Evolutionary conservation across 805 yeast species (phyloP).

Genomic region (Kodamaea neixiangensis): DNA sequence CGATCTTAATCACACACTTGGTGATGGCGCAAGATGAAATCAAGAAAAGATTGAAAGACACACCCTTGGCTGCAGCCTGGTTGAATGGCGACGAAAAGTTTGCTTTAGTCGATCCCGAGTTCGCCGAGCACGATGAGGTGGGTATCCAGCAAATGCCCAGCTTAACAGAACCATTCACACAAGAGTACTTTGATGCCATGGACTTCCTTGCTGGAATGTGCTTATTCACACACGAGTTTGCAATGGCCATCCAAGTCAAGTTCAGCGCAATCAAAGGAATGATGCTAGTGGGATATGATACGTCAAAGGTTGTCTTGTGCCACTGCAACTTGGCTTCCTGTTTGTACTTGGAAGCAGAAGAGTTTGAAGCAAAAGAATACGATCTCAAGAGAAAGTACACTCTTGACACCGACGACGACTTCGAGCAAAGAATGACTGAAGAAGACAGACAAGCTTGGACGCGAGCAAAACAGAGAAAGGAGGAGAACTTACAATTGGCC

Average conservation of each 20-base stretch:
- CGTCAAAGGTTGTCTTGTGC: constrained; percentile 62
- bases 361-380: constrained; percentile 52
- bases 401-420: constrained; percentile 1
- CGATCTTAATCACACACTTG: constrained; percentile 62
- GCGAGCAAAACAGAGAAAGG: constrained; percentile 18
- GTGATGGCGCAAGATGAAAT: constrained; percentile 68
- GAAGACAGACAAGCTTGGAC: constrained; percentile 28
- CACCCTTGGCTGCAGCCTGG: constrained; percentile 15
- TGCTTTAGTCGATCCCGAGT: background rate
- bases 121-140: background rate
- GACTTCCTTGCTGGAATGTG: constrained; percentile 75
- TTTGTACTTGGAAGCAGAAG: constrained; percentile 66
- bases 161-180: constrained; percentile 73
- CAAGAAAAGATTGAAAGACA: constrained; percentile 33
- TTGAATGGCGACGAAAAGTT: background rate
- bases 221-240: constrained; percentile 65
- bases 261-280: constrained; percentile 68
- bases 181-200: constrained; percentile 75
- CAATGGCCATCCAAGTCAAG: constrained; percentile 60
- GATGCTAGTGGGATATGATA: constrained; percentile 69
- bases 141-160: constrained; percentile 38
- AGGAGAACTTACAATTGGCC: constrained; percentile 31
- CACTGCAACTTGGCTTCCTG: constrained; percentile 73
- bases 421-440: constrained; percentile 17
- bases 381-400: constrained; percentile 16